Evolutionary conservation across 768 basidiomycete genomes (phyloP), one percentile per base, ranked within the genome.

Genomic region (Basidioascus undulatus): DNA sequence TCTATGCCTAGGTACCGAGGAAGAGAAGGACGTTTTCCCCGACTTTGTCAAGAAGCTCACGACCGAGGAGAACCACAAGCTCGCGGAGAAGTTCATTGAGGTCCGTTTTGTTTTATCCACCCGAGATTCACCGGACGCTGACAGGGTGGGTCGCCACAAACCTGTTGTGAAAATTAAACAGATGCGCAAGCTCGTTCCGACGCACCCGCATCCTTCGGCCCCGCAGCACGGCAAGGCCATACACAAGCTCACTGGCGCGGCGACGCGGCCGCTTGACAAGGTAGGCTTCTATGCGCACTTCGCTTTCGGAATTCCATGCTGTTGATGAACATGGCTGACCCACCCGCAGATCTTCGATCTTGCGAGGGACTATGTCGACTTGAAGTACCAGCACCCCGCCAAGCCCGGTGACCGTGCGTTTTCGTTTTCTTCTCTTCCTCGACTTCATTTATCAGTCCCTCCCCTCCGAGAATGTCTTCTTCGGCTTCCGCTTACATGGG

Each of bases 211-310:
- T 33, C 47, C 44, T 12, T 15, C 25, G 23, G 44, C 47, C 2
- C 47, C 44, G 1, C 47, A 45, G 40, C 13, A n/a, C 2, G 47
- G 47, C 35, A 41, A 44, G 7, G 19, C 43, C 32, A 18, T 42
- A 10, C 47, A 45, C 16, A 48, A 44, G 44, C 30, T 33, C 15
- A 30, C 38, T 26, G 47, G 39, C 3, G 6, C 37, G 15, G 20
- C 18, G 20, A 37, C 40, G 9, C 40, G 37, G 41, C 32, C 30
- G 11, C 42, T 41, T 23, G 44, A 43, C 45, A 43, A 42, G 43
- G 32, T 47, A n/a, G n/a, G n/a, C n/a, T n/a, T n/a, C n/a, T n/a
- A n/a, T n/a, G n/a, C n/a, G n/a, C n/a, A n/a, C n/a, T n/a, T n/a
- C n/a, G n/a, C n/a, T n/a, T n/a, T n/a, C n/a, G n/a, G n/a, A n/a